phyloP scores from a whole-genome alignment of 495 filamentous ascomycete genomes.

The Penicillium diatomitis region DNA sequence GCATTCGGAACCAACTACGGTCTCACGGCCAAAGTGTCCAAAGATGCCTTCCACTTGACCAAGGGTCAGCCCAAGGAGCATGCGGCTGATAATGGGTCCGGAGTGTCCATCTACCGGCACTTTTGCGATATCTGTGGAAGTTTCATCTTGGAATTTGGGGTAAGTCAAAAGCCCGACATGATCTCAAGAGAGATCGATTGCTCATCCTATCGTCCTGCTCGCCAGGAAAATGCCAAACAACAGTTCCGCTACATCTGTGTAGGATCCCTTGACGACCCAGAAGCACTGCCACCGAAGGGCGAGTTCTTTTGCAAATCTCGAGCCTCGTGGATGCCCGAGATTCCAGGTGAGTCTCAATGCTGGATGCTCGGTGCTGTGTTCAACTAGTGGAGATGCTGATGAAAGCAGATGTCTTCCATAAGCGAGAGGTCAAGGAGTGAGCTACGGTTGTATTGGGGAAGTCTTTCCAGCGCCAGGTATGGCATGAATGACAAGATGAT shows the following conservation, averaged over 20 bases:
- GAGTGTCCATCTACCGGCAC: slow-evolving; percentile 46
- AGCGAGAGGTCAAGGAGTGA: slow-evolving; percentile 49
- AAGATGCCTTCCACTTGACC: slow-evolving; percentile 32
- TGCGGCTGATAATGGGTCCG: slow-evolving; percentile 48
- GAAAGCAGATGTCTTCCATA: slow-evolving; percentile 47
- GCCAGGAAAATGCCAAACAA: slow-evolving; percentile 44
- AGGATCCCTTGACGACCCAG: slow-evolving; percentile 55
- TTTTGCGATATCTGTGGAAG: slow-evolving; percentile 57
- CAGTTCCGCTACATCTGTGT: slow-evolving; percentile 55
- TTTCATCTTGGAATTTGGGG: slow-evolving; percentile 55
- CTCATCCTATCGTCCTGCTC: background rate
- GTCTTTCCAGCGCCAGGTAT: too few species aligned
- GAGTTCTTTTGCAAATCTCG: slow-evolving; percentile 58
- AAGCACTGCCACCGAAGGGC: slow-evolving; percentile 52
- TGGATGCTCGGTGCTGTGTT: background rate
- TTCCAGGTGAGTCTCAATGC: slow-evolving; percentile 37
- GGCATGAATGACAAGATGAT: too few species aligned
- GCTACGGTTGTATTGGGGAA: too few species aligned
- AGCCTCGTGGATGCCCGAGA: slow-evolving; percentile 55
- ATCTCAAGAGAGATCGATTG: background rate
- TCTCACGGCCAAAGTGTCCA: slow-evolving; percentile 53
- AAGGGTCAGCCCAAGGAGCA: slow-evolving; percentile 38
- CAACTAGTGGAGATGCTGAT: background rate
- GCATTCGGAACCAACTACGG: slow-evolving; percentile 58
- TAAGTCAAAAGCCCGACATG: slow-evolving; percentile 14